These are phyloP conservation scores for Amborella trichopoda DNA, from an alignment of 164 flowering plant species.

Conservation along the genomic window DNA sequence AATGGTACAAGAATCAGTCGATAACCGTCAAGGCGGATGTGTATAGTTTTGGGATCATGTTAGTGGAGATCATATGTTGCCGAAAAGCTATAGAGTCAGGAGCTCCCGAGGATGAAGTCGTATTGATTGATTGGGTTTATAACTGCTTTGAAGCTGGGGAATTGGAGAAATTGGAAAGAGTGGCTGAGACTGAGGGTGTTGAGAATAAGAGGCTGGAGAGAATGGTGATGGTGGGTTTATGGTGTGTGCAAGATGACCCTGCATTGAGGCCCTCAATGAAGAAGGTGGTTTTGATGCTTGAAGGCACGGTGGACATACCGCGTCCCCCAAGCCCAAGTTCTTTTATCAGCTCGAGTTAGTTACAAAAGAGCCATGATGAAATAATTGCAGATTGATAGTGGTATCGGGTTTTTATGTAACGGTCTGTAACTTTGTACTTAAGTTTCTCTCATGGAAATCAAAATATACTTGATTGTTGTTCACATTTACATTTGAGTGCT, in stretches of 20 bases:
- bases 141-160: constrained; percentile 6
- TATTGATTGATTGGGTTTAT: constrained; percentile 15
- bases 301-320: constrained; percentile 8
- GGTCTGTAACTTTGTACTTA: too few relatives aligned
- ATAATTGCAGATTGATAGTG: too few relatives aligned
- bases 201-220: constrained; percentile 6
- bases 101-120: neutral
- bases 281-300: constrained; percentile 7
- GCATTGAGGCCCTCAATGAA: constrained; percentile 8
- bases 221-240: constrained; percentile 5
- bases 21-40: constrained; percentile 19
- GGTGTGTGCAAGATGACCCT: constrained; percentile 9
- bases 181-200: constrained; percentile 2
- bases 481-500: too few relatives aligned
- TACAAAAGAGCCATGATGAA: too few relatives aligned
- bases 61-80: constrained; percentile 17
- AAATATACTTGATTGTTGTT: too few relatives aligned
- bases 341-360: constrained; percentile 7
- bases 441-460: too few relatives aligned
- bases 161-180: constrained; percentile 2
- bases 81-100: constrained; percentile 13
- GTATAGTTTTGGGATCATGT: constrained; percentile 13
- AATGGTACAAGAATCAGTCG: constrained; percentile 19
- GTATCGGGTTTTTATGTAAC: too few relatives aligned
- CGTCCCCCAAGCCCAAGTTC: constrained; percentile 14